Base-by-base conservation (phyloP, 495 filamentous ascomycete genomes). In the Xylaria venustula region DNA sequence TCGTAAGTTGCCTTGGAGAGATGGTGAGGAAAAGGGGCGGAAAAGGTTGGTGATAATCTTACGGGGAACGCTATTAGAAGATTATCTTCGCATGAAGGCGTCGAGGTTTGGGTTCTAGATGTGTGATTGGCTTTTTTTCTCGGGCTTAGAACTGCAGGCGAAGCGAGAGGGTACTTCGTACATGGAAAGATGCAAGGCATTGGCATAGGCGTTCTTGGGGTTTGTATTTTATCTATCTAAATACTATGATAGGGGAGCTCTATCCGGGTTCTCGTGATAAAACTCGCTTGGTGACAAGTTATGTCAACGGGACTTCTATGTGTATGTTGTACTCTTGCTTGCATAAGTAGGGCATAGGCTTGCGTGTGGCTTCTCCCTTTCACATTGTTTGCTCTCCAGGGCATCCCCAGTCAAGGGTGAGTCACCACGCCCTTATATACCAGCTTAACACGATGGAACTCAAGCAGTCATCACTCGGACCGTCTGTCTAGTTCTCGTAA, bases 171-270 rank as follows among this genome's bases (percentile, higher is more conserved):
- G 37, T 25, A 55, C 53, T 57, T n/a, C n/a, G n/a, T n/a, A 62
- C 44, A 62, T 62, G 45, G 52, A 62, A 56, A 46, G 8, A 34
- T 5, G 28, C 15, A 14, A 36, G 52, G 60, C 60, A 56, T 62
- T 62, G 60, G 60, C 42, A 55, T 62, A 62, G 60, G 60, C 23
- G 60, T 62, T 62, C 22, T 62, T 54, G 58, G 42, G 14, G 17
- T 44, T 41, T 36, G 37, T n/a, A n/a, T 11, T 40, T 40, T 15
- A 34, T 5, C 5, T 51, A 23, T 28, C 22, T 36, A 50, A 30
- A 44, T 60, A 59, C 25, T 48, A 54, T 28, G 30, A 42, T 26
- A 53, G 40, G 34, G n/a, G 50, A 19, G 41, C 19, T 61, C 50
- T 41, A 20, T 34, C 2, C 7, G 44, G 22, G 40, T 54, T 25